Evolutionary conservation across 1,284 basidiomycete species (phyloP).

Genomic region (Malassezia dermatis): DNA sequence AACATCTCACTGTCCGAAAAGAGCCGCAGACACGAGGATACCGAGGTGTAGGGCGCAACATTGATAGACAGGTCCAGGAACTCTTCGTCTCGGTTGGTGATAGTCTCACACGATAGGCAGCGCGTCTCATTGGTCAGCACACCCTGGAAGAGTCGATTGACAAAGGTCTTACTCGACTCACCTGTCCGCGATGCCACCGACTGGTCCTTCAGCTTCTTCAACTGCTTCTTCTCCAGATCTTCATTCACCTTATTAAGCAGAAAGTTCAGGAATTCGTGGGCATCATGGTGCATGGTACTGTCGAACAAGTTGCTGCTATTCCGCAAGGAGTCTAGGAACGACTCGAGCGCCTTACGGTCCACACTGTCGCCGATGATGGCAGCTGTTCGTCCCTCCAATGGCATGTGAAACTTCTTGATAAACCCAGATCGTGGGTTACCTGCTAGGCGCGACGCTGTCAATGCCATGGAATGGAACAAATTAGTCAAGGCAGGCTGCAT

Average conservation of each 20-base stretch:
- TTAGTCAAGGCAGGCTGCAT: slow-evolving; percentile 1
- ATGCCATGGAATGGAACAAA: slow-evolving; percentile 12
- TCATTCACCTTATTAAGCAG: slow-evolving; percentile 84
- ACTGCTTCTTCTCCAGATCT: slow-evolving; percentile 61
- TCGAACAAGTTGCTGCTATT: slow-evolving; percentile 41
- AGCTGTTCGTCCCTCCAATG: neutral
- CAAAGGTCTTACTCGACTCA: slow-evolving; percentile 58
- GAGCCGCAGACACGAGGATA: slow-evolving; percentile 85
- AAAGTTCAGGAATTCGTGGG: slow-evolving; percentile 93
- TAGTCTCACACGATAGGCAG: slow-evolving; percentile 84
- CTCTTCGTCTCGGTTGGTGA: slow-evolving; percentile 88
- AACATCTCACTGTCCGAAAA: slow-evolving; percentile 98
- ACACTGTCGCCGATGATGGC: slow-evolving; percentile 1
- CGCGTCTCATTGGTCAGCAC: slow-evolving; percentile 88
- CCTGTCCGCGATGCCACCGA: slow-evolving; percentile 12
- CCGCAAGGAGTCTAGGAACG: slow-evolving; percentile 31
- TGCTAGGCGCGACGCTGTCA: neutral
- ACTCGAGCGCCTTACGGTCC: slow-evolving; percentile 17
- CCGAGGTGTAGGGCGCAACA: slow-evolving; percentile 90
- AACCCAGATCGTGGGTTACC: neutral
- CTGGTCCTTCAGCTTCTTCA: neutral
- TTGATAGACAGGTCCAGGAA: slow-evolving; percentile 96
- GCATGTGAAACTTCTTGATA: neutral
- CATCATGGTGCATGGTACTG: slow-evolving; percentile 60
- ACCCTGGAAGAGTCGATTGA: slow-evolving; percentile 87